Percentiles rank a stretch among this genome's conserved stretches.
Conservation (phyloP, 345 rosid genomes). For the Moricandia arvensis region DNA sequence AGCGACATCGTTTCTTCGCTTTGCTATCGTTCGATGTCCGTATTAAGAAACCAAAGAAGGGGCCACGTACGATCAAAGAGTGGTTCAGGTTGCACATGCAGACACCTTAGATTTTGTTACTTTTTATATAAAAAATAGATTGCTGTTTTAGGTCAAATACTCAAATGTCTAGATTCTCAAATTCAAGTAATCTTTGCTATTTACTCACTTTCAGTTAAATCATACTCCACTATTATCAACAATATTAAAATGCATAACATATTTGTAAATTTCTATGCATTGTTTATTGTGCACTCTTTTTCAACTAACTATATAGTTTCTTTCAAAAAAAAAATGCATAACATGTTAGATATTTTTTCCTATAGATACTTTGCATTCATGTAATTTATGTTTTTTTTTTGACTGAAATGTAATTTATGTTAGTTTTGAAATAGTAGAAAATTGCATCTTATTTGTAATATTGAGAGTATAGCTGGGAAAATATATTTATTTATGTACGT, state of each 20-base stretch:
- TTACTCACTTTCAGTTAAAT: background rate
- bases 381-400: background rate
- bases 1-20: constrained; percentile 17
- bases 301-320: background rate
- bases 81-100: constrained; percentile 35
- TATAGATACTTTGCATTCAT: background rate
- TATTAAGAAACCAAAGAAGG: constrained; percentile 5
- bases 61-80: constrained; percentile 34
- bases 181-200: background rate
- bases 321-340: no score
- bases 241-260: background rate
- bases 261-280: background rate
- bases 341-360: background rate
- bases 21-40: constrained; percentile 22
- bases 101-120: constrained; percentile 12
- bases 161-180: constrained; percentile 20
- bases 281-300: constrained; percentile 6
- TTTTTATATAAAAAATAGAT: background rate
- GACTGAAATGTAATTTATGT: no score
- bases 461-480: background rate
- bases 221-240: background rate
- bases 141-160: constrained; percentile 20
- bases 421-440: background rate
- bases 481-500: background rate
- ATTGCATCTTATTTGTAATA: background rate